These are phyloP conservation scores for Zygosaccharomyces pseudobailii DNA, from an alignment of 1,139 yeast genomes.

Conservation along the genomic window DNA sequence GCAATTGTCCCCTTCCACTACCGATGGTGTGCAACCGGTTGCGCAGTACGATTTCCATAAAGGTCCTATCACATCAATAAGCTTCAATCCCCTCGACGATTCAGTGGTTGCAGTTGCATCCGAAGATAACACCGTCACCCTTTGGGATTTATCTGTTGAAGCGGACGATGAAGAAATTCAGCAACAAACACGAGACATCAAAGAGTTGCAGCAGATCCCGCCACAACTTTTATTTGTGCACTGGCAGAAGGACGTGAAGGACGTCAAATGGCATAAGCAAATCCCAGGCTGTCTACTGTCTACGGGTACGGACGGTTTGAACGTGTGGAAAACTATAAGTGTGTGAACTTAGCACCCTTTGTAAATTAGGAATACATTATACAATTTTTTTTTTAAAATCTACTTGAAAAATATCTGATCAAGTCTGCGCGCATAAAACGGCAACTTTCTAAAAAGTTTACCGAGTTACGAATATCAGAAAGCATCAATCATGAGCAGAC, in stretches of 20 bases:
- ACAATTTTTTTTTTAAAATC: neutral
- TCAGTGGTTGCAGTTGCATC: constrained; percentile 93
- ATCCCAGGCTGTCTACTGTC: constrained; percentile 93
- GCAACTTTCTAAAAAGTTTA: too few relatives aligned
- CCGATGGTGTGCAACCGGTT: constrained; percentile 63
- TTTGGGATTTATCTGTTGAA: constrained; percentile 96
- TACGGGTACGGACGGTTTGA: constrained; percentile 93
- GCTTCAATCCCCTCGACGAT: constrained; percentile 93
- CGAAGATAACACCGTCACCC: constrained; percentile 92
- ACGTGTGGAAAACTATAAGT: constrained; percentile 94
- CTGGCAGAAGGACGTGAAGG: constrained; percentile 97
- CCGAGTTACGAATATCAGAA: neutral
- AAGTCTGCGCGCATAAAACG: neutral
- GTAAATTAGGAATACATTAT: neutral
- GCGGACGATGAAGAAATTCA: constrained; percentile 94
- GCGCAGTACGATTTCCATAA: constrained; percentile 95
- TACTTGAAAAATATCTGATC: neutral
- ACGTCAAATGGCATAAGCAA: constrained; percentile 96
- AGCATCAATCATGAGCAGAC: constrained; percentile 11
- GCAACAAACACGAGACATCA: constrained; percentile 63
- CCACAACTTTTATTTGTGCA: constrained; percentile 95
- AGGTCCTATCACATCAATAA: constrained; percentile 85
- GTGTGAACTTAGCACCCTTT: constrained; percentile 43
- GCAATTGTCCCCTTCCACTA: constrained; percentile 55
- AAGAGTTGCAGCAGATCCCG: constrained; percentile 86